A percentile compares a stretch with the other conserved stretches of the same genome.
These are phyloP conservation scores for Paecilomyces fulvus DNA, from an alignment of 2,329 filamentous ascomycete genomes.

Conservation along the genomic window DNA sequence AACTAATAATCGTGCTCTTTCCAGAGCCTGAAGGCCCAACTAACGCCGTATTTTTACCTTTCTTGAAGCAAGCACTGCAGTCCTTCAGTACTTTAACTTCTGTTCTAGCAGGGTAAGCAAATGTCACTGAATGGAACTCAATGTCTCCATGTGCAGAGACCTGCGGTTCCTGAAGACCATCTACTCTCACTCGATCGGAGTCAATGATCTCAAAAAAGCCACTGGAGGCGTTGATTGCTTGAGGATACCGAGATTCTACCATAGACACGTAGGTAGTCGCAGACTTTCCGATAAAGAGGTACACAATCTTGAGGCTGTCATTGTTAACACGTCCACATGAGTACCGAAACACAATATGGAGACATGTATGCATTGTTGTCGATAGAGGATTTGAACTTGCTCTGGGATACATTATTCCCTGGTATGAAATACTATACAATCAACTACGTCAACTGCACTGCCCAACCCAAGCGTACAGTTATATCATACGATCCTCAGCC, in stretches of 20 bases:
- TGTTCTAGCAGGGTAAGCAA: conserved; percentile 56
- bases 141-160: conserved; percentile 48
- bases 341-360: not conserved
- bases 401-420: conserved; percentile 32
- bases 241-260: conserved; percentile 28
- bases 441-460: too few species aligned
- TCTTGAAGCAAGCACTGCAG: conserved; percentile 24
- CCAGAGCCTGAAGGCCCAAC: conserved; percentile 39
- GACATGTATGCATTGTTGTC: conserved; percentile 29
- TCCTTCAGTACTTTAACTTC: conserved; percentile 27
- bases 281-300: conserved; percentile 50
- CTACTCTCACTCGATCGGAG: conserved; percentile 14
- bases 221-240: conserved; percentile 22
- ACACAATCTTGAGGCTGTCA: conserved; percentile 47
- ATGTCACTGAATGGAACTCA: conserved; percentile 55
- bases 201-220: conserved; percentile 28
- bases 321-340: not conserved
- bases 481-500: too few species aligned
- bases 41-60: conserved; percentile 34
- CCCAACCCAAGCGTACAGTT: too few species aligned
- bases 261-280: conserved; percentile 47
- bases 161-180: conserved; percentile 41
- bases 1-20: conserved; percentile 37
- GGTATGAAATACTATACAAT: conserved; percentile 45
- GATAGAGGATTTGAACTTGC: conserved; percentile 44